Evolutionary conservation across 306 rosid species (phyloP).

Genomic region (Acmispon strigosus): DNA sequence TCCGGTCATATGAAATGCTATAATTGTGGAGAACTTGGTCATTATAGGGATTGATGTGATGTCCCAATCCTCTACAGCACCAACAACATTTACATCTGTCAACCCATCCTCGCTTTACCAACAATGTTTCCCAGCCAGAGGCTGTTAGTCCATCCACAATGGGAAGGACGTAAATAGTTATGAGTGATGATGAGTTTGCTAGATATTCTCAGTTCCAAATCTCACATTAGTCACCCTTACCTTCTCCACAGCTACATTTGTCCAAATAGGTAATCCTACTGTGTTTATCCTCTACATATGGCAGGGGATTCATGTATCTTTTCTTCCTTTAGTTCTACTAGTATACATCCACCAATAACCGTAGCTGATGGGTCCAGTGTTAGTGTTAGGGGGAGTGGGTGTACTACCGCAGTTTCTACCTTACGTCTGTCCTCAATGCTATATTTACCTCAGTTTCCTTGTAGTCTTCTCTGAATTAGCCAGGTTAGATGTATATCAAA

Average conservation of each 20-base stretch:
- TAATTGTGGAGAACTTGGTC: not conserved
- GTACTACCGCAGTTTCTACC: not conserved
- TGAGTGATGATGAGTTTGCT: not conserved
- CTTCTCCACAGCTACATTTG: not conserved
- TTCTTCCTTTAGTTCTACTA: not conserved
- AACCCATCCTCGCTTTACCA: not conserved
- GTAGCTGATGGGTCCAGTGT: not conserved
- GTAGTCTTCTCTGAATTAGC: not conserved
- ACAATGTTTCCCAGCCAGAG: not conserved
- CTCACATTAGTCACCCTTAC: not conserved
- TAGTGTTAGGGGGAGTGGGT: not conserved
- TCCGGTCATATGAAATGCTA: too few relatives aligned
- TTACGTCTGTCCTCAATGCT: not conserved
- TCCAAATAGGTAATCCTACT: not conserved
- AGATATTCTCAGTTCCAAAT: not conserved
- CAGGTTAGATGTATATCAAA: not conserved
- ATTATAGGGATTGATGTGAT: not conserved
- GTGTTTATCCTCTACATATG: not conserved
- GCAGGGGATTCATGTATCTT: not conserved
- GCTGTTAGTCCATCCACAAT: not conserved
- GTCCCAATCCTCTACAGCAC: not conserved
- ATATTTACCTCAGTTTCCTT: not conserved
- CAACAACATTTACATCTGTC: not conserved
- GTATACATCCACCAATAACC: not conserved
- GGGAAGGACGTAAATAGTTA: not conserved